phyloP scores from a whole-genome alignment of 768 basidiomycete genomes.

The Rhizopogon vulgaris region DNA sequence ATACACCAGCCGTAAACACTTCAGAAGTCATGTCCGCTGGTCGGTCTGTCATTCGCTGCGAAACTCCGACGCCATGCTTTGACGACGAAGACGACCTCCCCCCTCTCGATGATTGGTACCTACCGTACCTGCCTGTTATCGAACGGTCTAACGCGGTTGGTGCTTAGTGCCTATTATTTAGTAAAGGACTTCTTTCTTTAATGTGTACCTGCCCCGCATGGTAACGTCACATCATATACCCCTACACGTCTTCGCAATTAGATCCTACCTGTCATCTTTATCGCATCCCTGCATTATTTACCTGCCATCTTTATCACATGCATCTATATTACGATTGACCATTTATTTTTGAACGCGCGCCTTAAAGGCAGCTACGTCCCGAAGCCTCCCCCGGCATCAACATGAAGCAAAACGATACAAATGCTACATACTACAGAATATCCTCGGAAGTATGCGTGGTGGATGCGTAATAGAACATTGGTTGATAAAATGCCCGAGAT shows the following conservation, averaged over 20 bases:
- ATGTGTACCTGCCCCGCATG: conserved; percentile 1
- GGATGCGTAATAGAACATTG: conserved; percentile 1
- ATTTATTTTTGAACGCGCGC: neutral
- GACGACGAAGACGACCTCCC: conserved; percentile 10
- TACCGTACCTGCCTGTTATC: conserved; percentile 9
- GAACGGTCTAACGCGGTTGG: conserved; percentile 2
- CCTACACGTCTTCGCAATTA: neutral
- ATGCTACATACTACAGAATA: neutral
- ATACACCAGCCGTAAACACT: neutral
- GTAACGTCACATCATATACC: neutral
- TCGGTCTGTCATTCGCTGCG: neutral
- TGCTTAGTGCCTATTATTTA: neutral
- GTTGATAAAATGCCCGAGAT: neutral
- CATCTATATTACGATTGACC: too few relatives aligned
- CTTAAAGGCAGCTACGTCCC: neutral
- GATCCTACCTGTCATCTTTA: neutral
- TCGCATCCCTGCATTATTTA: neutral
- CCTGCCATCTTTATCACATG: too few relatives aligned
- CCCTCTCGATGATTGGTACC: conserved; percentile 14
- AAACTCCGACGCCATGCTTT: neutral
- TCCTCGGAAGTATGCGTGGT: neutral
- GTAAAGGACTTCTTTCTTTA: neutral
- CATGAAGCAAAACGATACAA: conserved; percentile 1
- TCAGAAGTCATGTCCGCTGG: neutral
- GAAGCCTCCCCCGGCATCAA: neutral